Conservation (phyloP, 345 rosid species). For the Rhizophora apiculata region DNA sequence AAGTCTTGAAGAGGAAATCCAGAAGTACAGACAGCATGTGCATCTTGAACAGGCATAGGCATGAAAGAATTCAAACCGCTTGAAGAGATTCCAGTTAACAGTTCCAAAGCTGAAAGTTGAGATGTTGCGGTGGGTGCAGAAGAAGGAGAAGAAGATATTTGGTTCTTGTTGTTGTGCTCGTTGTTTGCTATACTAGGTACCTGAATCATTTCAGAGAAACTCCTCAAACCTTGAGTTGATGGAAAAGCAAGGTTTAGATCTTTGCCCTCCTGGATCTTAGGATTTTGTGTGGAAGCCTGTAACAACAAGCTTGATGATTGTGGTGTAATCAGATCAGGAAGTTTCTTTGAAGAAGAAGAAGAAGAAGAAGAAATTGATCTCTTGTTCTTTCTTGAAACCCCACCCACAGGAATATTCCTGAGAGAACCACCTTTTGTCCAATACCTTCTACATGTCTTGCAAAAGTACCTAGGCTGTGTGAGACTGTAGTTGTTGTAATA, state of each 20-base stretch:
- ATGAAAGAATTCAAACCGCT: constrained; percentile 30
- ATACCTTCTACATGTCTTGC: constrained; percentile 59
- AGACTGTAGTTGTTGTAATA: constrained; percentile 61
- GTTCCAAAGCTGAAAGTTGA: constrained; percentile 25
- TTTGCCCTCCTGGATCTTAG: constrained; percentile 56
- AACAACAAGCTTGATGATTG: constrained; percentile 26
- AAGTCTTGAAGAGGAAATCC: constrained; percentile 40
- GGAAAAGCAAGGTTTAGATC: constrained; percentile 82
- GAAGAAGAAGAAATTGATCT: constrained; percentile 44
- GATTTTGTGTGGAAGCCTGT: constrained; percentile 39
- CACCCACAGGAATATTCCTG: constrained; percentile 60
- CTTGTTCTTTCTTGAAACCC: constrained; percentile 58
- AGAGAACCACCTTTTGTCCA: constrained; percentile 64
- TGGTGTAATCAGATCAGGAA: constrained; percentile 57
- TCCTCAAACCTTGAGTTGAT: constrained; percentile 44
- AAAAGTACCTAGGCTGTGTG: constrained; percentile 56
- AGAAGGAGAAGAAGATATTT: constrained; percentile 16
- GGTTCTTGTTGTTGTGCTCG: constrained; percentile 10
- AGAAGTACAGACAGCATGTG: constrained; percentile 21
- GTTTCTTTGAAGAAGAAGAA: constrained; percentile 50
- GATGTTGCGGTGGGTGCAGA: constrained; percentile 16
- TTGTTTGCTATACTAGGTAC: constrained; percentile 33
- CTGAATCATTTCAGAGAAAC: constrained; percentile 63
- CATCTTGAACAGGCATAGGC: constrained; percentile 24
- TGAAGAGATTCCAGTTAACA: constrained; percentile 20